Evolutionary conservation across 2,329 filamentous ascomycete species (phyloP).

Genomic region (Penicillium frequentans): DNA sequence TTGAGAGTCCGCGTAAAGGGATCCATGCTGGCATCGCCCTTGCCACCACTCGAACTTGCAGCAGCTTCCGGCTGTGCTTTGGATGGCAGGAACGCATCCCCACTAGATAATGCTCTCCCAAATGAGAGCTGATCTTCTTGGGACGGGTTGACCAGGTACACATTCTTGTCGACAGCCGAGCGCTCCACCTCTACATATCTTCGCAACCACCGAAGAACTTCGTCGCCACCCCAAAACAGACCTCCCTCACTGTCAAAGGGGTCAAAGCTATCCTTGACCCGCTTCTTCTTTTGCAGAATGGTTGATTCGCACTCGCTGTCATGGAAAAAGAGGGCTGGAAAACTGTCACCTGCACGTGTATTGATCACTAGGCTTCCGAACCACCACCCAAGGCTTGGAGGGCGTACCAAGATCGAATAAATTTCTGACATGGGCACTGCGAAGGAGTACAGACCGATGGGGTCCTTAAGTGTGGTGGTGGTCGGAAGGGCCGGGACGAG

Average conservation of each 20-base stretch:
- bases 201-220: constrained; percentile 87
- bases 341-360: constrained; percentile 83
- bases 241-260: constrained; percentile 77
- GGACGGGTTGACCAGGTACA: constrained; percentile 86
- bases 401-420: constrained; percentile 85
- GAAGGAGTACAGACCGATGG: constrained; percentile 81
- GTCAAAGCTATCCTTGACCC: constrained; percentile 81
- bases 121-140: constrained; percentile 83
- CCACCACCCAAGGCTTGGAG: constrained; percentile 97
- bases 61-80: constrained; percentile 35
- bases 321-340: constrained; percentile 95
- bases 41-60: constrained; percentile 31
- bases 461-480: constrained; percentile 70
- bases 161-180: constrained; percentile 81
- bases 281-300: constrained; percentile 86
- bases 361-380: constrained; percentile 96
- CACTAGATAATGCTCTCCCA: constrained; percentile 49
- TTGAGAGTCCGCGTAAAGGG: constrained; percentile 91
- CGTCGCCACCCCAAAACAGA: constrained; percentile 97
- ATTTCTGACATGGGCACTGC: constrained; percentile 86
- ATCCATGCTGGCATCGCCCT: constrained; percentile 77
- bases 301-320: constrained; percentile 96
- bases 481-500: constrained; percentile 90
- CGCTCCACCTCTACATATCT: constrained; percentile 80
- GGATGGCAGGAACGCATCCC: constrained; percentile 39